A percentile compares a stretch with the other conserved stretches of the same genome.
Conservation (phyloP, 2,329 filamentous ascomycete species). For the Paramyrothecium sp. region DNA sequence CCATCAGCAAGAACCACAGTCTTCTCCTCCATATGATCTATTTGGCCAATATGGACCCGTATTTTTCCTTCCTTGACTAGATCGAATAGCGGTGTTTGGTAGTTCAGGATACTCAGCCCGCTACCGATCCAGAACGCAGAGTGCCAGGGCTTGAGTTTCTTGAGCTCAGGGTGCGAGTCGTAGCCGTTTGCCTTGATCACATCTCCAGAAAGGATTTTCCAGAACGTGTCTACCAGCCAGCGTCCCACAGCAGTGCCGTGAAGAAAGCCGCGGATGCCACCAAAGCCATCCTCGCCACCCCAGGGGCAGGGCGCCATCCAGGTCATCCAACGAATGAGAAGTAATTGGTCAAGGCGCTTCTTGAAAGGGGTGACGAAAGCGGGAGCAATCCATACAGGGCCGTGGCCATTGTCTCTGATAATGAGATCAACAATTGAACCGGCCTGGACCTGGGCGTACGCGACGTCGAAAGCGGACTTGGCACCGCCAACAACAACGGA, state of each 20-base stretch:
- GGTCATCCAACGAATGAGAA: constrained; percentile 51
- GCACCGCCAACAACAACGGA: constrained; percentile 51
- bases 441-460: constrained; percentile 49
- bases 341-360: constrained; percentile 57
- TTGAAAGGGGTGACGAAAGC: constrained; percentile 60
- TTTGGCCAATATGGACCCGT: constrained; percentile 44
- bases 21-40: constrained; percentile 35
- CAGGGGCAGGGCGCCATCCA: constrained; percentile 68
- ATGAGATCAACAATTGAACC: constrained; percentile 49
- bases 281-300: constrained; percentile 54
- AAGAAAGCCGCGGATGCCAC: constrained; percentile 43
- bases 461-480: constrained; percentile 59
- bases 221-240: constrained; percentile 46
- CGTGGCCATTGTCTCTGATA: constrained; percentile 47
- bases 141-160: constrained; percentile 39
- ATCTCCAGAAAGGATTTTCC: constrained; percentile 45
- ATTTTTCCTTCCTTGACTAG: constrained; percentile 47
- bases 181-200: constrained; percentile 44
- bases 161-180: constrained; percentile 35
- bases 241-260: constrained; percentile 50
- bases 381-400: constrained; percentile 54
- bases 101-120: constrained; percentile 53
- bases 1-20: constrained; percentile 42
- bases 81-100: constrained; percentile 47
- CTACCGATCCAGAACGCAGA: constrained; percentile 46